Evolutionary conservation across 768 basidiomycete genomes (phyloP), one percentile per base, ranked within the genome.

Genomic region (Guyanaporus albipodus): DNA sequence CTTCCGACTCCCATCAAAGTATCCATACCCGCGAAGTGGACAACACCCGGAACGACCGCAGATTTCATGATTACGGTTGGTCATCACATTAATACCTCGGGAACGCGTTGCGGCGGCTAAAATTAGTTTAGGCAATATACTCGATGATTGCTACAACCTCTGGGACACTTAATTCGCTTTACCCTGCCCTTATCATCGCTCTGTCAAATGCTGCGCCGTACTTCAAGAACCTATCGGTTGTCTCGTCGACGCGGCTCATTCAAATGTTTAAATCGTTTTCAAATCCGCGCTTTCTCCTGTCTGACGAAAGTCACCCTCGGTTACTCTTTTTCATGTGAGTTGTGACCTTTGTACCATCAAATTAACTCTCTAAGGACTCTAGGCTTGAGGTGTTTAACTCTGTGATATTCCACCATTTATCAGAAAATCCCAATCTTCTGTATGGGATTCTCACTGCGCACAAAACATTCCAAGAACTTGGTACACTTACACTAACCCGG

Each of bases 241-340:
- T 83, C 26, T 82, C 91, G 11, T 87, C 92, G 4, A 86, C 88
- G 6, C 78, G 89, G 15, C 74, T 99, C 7, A 63, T 94, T 28
- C 92, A 96, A 65, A 77, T 98, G 6, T 91, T 96, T 68, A 84
- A 79, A 23, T 91, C 95, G 0, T 95, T 99, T 62, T 85, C 91
- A 6, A 90, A 85, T 49, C 90, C 96, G 0, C 70, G 82, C 3
- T 97, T 97, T 66, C 70, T 98, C 27, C 69, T 99, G 17, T 84
- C 89, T 3, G 96, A 98, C 52, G 96, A 97, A 67, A 91, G 94
- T 7, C 92, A 97, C 61, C 96, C 96, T 2, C 72, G 96, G 50
- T 69, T 97, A 24, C 75, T 97, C 26, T 98, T 89, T 68, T 96
- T 91, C 64, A 85, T 93, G 90, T 91, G 52, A 50, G 80, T 66